phyloP scores from a whole-genome alignment of 1,139 yeast genomes.

The Candida pseudocylindracea region DNA sequence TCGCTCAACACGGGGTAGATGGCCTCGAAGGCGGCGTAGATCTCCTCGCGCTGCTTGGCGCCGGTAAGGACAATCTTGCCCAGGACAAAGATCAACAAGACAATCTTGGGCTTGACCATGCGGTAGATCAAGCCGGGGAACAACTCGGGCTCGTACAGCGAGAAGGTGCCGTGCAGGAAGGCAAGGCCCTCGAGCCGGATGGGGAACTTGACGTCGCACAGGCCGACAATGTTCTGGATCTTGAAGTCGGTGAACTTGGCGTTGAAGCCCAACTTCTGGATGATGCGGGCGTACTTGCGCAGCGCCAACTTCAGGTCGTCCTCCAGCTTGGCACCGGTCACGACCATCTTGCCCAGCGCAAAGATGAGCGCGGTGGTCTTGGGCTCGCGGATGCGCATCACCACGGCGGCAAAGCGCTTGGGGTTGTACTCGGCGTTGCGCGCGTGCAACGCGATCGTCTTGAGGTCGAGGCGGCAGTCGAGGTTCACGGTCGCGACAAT shows the following conservation, averaged over 20 bases:
- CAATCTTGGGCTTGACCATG: conserved; percentile 98
- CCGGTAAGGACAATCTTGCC: conserved; percentile 97
- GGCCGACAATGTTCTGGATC: conserved; percentile 96
- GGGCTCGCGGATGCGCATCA: conserved; percentile 98
- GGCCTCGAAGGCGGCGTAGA: conserved; percentile 94
- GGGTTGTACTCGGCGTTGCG: conserved; percentile 99
- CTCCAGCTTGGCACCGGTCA: conserved; percentile 97
- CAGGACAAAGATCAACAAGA: conserved; percentile 80
- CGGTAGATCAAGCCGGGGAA: conserved; percentile 97
- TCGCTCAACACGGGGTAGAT: conserved; percentile 96
- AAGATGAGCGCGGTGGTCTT: conserved; percentile 94
- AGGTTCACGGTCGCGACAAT: conserved; percentile 95
- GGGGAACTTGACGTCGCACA: conserved; percentile 95
- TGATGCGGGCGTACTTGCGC: conserved; percentile 91
- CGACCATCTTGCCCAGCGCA: conserved; percentile 99
- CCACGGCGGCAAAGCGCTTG: conserved; percentile 95
- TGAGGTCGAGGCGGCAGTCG: conserved; percentile 87
- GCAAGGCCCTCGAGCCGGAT: conserved; percentile 95
- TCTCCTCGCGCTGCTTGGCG: conserved; percentile 97
- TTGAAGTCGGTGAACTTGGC: conserved; percentile 93
- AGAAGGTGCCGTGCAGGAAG: conserved; percentile 96
- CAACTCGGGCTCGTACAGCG: conserved; percentile 93
- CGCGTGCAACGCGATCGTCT: conserved; percentile 94
- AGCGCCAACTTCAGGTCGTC: conserved; percentile 96
- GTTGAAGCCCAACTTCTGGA: conserved; percentile 92